Percentiles rank a stretch among this genome's conserved stretches.
These are phyloP conservation scores for Leptomonas pyrrhocoris DNA, from an alignment of 208 protist genomes.

Conservation along the genomic window DNA sequence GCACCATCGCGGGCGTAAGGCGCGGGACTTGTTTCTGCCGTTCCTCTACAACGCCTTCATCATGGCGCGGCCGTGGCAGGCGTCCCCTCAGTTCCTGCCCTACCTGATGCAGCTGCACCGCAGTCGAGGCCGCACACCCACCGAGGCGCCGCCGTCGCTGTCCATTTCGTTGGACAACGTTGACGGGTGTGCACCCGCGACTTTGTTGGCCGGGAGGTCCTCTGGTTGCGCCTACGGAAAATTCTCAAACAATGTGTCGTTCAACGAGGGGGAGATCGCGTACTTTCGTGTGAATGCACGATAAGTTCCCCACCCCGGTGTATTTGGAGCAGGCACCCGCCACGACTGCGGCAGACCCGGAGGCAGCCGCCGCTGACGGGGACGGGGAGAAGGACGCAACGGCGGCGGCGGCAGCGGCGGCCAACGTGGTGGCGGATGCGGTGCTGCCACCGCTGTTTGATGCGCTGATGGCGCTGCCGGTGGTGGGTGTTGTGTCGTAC, in stretches of 20 bases:
- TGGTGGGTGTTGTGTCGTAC: constrained; percentile 48
- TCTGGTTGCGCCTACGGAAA: constrained; percentile 26
- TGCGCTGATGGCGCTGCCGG: constrained; percentile 51
- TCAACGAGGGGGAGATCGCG: constrained; percentile 15
- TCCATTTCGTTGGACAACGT: constrained; percentile 30
- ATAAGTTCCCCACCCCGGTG: too few species aligned
- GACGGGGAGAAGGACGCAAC: too few species aligned
- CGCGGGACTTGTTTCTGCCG: constrained; percentile 44
- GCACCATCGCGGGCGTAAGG: constrained; percentile 29
- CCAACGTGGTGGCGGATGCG: not conserved
- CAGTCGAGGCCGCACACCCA: not conserved
- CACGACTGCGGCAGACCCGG: constrained; percentile 2
- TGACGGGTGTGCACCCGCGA: constrained; percentile 54
- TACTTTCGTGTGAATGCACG: too few species aligned
- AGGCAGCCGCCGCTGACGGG: too few species aligned
- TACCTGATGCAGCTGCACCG: constrained; percentile 31
- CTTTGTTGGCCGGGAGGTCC: constrained; percentile 17
- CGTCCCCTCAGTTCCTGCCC: constrained; percentile 49
- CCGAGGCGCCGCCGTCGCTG: not conserved
- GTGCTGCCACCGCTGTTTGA: constrained; percentile 23
- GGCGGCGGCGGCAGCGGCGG: too few species aligned
- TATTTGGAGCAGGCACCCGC: too few species aligned
- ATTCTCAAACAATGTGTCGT: constrained; percentile 31
- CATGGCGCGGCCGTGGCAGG: constrained; percentile 61
- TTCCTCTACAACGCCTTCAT: constrained; percentile 69